These are phyloP conservation scores for Rhododendron molle DNA, from an alignment of 148 eudicot species.

Conservation along the genomic window DNA sequence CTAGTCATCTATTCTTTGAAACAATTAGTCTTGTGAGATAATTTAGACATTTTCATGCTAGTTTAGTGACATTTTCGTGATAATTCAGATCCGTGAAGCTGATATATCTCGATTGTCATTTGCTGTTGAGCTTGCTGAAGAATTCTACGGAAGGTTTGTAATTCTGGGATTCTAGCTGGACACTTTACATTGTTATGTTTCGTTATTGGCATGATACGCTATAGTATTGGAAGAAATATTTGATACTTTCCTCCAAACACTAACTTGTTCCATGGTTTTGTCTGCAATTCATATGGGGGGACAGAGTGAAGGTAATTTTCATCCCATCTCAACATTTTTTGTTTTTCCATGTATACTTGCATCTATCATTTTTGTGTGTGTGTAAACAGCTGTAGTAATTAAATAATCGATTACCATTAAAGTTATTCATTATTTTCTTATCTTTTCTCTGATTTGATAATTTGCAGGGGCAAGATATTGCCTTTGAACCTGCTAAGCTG, in stretches of 20 bases:
- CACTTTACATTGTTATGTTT: conserved; percentile 5
- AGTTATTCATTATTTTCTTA: neutral
- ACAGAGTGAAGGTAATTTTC: conserved; percentile 82
- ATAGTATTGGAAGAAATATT: neutral
- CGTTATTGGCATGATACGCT: neutral
- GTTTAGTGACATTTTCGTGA: neutral
- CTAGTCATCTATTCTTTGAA: neutral
- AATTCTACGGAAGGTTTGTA: conserved; percentile 88
- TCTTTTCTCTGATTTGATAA: conserved; percentile 2
- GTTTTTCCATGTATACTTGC: neutral
- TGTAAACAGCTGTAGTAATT: neutral
- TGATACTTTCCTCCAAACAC: conserved; percentile 16
- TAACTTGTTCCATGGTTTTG: conserved; percentile 24
- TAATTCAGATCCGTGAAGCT: conserved; percentile 82
- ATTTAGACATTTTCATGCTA: neutral
- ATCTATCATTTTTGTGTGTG: neutral
- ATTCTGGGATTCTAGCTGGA: neutral
- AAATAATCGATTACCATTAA: neutral
- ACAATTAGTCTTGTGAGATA: neutral
- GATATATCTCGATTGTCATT: conserved; percentile 95
- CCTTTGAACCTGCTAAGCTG: conserved; percentile 96
- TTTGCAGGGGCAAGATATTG: conserved; percentile 87
- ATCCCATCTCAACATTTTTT: neutral
- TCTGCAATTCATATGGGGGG: conserved; percentile 13
- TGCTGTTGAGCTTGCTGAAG: conserved; percentile 99